Percentiles rank a stretch among this genome's conserved stretches.
These are phyloP conservation scores for Graphilbum fragrans DNA, from an alignment of 2,329 filamentous ascomycete genomes.

Conservation along the genomic window DNA sequence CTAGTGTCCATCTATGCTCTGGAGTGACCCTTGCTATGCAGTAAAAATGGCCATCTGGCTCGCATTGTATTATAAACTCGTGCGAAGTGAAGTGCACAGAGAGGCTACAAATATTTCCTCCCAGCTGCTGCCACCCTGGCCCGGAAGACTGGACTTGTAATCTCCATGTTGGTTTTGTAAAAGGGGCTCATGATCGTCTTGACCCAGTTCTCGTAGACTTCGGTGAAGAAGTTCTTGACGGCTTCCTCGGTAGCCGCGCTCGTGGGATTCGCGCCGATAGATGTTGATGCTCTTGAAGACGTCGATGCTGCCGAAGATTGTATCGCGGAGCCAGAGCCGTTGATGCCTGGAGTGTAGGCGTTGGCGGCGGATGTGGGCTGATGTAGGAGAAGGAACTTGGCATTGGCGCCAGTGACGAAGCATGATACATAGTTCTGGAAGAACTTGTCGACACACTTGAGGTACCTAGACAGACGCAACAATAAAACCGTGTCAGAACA, in stretches of 20 bases:
- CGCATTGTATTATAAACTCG: no score
- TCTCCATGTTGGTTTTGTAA: conserved; percentile 73
- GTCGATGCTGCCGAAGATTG: conserved; percentile 10
- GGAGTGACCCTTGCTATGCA: background rate
- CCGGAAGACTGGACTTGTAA: conserved; percentile 79
- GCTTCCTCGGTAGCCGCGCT: conserved; percentile 90
- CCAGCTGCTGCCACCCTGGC: conserved; percentile 73
- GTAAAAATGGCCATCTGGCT: no score
- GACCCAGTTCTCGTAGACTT: conserved; percentile 93
- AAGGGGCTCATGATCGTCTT: conserved; percentile 98
- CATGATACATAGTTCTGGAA: conserved; percentile 91
- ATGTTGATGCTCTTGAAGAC: conserved; percentile 48
- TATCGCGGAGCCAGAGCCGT: conserved; percentile 21
- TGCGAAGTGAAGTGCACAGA: background rate
- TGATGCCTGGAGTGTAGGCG: conserved; percentile 10
- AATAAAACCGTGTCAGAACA: background rate
- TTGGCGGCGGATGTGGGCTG: conserved; percentile 41
- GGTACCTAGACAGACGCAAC: conserved; percentile 49
- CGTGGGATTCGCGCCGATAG: conserved; percentile 71
- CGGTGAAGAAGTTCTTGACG: conserved; percentile 84
- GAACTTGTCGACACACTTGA: conserved; percentile 94
- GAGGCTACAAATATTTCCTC: conserved; percentile 80
- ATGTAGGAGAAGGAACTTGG: conserved; percentile 89
- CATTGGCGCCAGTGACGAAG: conserved; percentile 85
- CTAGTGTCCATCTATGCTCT: background rate